These are phyloP conservation scores for Didymella keratinophila DNA, from an alignment of 2,329 filamentous ascomycete genomes.

Conservation along the genomic window DNA sequence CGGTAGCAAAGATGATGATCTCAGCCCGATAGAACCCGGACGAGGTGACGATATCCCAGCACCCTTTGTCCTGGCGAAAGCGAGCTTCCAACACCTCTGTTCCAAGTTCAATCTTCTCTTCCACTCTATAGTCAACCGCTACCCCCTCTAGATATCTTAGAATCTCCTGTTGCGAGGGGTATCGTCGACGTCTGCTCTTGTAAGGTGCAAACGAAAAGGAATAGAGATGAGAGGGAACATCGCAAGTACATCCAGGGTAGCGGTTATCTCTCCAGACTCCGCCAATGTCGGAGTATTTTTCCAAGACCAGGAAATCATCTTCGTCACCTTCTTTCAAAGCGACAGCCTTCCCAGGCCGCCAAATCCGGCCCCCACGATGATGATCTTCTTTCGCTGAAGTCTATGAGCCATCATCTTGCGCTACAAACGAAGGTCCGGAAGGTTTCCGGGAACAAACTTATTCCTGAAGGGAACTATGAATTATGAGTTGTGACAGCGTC, in stretches of 20 bases:
- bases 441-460: no score
- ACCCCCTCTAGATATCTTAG: slow-evolving; percentile 1
- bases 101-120: neutral
- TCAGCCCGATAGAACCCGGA: neutral
- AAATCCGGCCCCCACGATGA: slow-evolving; percentile 1
- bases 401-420: no score
- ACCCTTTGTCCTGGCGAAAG: neutral
- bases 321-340: neutral
- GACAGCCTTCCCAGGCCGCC: slow-evolving; percentile 1
- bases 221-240: slow-evolving; percentile 11
- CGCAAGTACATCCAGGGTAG: slow-evolving; percentile 49
- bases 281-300: slow-evolving; percentile 24
- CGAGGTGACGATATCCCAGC: neutral
- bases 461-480: no score
- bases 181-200: neutral
- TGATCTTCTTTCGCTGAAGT: neutral
- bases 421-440: no score
- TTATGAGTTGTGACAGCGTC: no score
- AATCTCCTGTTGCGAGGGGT: neutral
- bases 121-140: neutral
- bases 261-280: slow-evolving; percentile 51
- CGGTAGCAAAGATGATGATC: slow-evolving; percentile 3
- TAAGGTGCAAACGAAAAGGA: slow-evolving; percentile 57
- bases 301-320: slow-evolving; percentile 2
- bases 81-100: neutral